Evolutionary conservation across 129 eudicot genomes (phyloP).

Genomic region (Pseudognaphalium luteoalbum): DNA sequence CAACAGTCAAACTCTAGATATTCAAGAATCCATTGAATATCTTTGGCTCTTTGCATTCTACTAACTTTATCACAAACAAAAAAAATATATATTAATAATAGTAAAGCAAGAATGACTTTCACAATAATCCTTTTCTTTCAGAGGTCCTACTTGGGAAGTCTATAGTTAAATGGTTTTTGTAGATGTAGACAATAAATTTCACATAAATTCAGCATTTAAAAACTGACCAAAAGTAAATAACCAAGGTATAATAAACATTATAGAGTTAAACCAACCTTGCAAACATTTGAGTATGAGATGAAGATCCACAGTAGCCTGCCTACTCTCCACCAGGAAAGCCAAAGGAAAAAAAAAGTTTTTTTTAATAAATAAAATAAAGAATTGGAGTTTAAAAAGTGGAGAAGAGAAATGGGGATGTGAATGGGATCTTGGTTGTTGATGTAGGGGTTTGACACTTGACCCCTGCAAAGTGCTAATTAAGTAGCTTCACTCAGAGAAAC

Average conservation of each 20-base stretch:
- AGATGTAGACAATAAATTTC: not conserved
- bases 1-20: slow-evolving; percentile 4
- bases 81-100: too few relatives aligned
- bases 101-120: slow-evolving; percentile 20
- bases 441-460: slow-evolving; percentile 28
- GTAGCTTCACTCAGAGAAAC: slow-evolving; percentile 50
- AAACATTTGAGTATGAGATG: slow-evolving; percentile 26
- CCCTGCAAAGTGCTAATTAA: slow-evolving; percentile 27
- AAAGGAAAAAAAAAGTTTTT: not conserved
- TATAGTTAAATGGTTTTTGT: slow-evolving; percentile 1
- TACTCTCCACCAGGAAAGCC: slow-evolving; percentile 13
- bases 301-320: slow-evolving; percentile 33
- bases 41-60: not conserved
- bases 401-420: slow-evolving; percentile 24
- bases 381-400: slow-evolving; percentile 5
- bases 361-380: not conserved
- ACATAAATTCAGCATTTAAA: slow-evolving; percentile 12
- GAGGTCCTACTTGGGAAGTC: slow-evolving; percentile 8
- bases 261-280: slow-evolving; percentile 24
- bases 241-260: not conserved
- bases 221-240: slow-evolving; percentile 27
- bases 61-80: slow-evolving; percentile 9
- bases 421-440: slow-evolving; percentile 32
- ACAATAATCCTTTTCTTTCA: not conserved
- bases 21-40: slow-evolving; percentile 12